phyloP scores from a whole-genome alignment of 1,284 basidiomycete species.

The Malassezia sp. region DNA sequence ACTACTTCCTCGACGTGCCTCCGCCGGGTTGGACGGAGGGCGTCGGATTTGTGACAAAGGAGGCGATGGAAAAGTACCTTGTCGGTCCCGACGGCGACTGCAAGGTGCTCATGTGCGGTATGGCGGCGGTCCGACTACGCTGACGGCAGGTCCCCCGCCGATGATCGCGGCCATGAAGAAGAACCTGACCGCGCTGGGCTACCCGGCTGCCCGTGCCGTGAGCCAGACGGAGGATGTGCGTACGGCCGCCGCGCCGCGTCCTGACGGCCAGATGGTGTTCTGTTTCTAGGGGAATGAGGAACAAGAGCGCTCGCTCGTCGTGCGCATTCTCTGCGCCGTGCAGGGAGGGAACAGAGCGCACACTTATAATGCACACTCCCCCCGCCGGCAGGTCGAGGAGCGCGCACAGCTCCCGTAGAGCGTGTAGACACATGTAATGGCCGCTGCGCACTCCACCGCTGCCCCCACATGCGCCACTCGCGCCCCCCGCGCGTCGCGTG shows the following conservation, averaged over 20 bases:
- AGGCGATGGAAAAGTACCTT: constrained; percentile 64
- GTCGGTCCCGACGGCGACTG: constrained; percentile 37
- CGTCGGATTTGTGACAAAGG: constrained; percentile 80
- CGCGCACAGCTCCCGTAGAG: too few species aligned
- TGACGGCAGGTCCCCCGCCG: constrained; percentile 86
- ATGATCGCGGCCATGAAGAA: constrained; percentile 97
- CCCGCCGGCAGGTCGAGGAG: too few species aligned
- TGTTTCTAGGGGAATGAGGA: constrained; percentile 8
- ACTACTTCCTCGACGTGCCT: constrained; percentile 87
- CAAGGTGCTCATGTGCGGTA: constrained; percentile 49
- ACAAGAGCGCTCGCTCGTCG: too few species aligned
- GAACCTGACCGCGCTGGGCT: constrained; percentile 74
- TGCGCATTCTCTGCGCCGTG: neutral
- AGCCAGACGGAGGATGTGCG: constrained; percentile 55
- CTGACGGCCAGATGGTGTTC: constrained; percentile 14
- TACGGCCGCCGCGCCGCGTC: too few species aligned
- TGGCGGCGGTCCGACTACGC: too few species aligned
- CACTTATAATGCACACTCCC: neutral
- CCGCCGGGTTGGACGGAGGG: constrained; percentile 72
- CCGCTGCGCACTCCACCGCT: too few species aligned
- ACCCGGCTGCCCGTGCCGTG: constrained; percentile 74
- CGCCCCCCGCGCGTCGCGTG: too few species aligned
- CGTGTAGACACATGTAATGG: too few species aligned
- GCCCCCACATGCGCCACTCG: too few species aligned
- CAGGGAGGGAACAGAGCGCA: neutral